Base-by-base conservation (phyloP, 1,284 basidiomycete species). In the Cryptococcus wingfieldii region DNA sequence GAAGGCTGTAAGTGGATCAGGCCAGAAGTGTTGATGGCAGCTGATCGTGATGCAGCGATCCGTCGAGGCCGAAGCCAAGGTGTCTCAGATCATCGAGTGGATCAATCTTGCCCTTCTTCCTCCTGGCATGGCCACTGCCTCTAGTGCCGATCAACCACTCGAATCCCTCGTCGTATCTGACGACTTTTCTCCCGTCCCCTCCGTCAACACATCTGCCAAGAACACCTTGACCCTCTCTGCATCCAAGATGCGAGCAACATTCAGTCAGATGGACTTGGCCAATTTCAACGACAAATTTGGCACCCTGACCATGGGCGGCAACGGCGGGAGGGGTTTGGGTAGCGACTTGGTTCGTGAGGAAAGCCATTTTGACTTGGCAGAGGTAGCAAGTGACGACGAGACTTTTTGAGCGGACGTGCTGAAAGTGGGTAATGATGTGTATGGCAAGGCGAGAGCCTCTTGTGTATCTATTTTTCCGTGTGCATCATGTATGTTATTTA, bases 71-170 rank as follows among this genome's bases (percentile, higher is more conserved):
- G 73, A 75, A 58, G 59, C 64, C 44, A 71, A 71, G 54, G 64
- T 75, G 23, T 54, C 59, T 3, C 66, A 66, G 28, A 73, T 75
- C 54, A 64, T 71, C 14, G 68, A 74, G 51, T 75, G 71, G 67
- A 59, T 74, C 57, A 70, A 66, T 50, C 41, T 62, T 7, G 63
- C 67, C 37, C 53, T 74, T 6, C 54, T 55, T 8, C 59, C 56
- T 6, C 12, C 38, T 12, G 10, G 38, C 9, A 39, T 34, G 47
- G 5, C 42, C 31, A 16, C 54, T 47, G 38, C 44, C 52, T 23
- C 28, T 45, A 9, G n/a, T 9, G n/a, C 23, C 41, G 41, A 42
- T 5, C 41, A 34, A 27, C 13, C 44, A 51, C 49, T 56, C 18
- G 60, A 59, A 2, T 61, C 56, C 7, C 50, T 66, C 19, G 60